Conservation (phyloP, 805 yeast genomes). For the Candida coleopterorum region DNA sequence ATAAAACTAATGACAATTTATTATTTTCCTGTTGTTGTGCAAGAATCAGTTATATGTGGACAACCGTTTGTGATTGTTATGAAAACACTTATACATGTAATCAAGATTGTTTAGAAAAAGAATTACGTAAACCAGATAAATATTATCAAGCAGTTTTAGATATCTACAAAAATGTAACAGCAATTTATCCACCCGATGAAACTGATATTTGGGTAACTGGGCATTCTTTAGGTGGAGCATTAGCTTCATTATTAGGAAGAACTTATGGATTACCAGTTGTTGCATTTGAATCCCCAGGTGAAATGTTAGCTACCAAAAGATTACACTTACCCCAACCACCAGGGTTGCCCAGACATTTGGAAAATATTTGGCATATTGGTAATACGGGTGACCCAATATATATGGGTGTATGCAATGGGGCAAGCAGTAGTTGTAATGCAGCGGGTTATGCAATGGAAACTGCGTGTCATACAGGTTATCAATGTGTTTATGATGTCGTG, state of each 20-base stretch:
- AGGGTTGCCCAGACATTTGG: constrained; percentile 70
- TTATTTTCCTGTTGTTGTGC: constrained; percentile 96
- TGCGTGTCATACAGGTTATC: constrained; percentile 85
- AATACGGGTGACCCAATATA: constrained; percentile 96
- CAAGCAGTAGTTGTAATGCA: constrained; percentile 78
- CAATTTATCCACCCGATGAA: constrained; percentile 54
- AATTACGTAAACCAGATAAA: constrained; percentile 66
- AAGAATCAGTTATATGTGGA: constrained; percentile 85
- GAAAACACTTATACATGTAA: constrained; percentile 80
- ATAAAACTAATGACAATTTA: constrained; percentile 81
- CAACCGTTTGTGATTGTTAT: constrained; percentile 93
- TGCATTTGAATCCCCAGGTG: constrained; percentile 92
- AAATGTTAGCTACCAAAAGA: constrained; percentile 73
- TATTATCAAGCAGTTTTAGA: constrained; percentile 79
- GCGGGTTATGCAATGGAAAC: constrained; percentile 98
- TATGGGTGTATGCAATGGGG: constrained; percentile 96
- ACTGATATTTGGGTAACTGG: constrained; percentile 88
- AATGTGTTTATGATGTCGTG: constrained; percentile 86
- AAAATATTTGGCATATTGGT: constrained; percentile 91
- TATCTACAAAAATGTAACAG: constrained; percentile 67
- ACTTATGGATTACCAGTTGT: constrained; percentile 90
- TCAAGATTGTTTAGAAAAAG: constrained; percentile 78
- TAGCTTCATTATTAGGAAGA: constrained; percentile 76
- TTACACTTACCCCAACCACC: constrained; percentile 93
- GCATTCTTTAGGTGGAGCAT: constrained; percentile 90